Percentiles rank a stretch among this genome's conserved stretches.
These are phyloP conservation scores for Martensiomyces pterosporus DNA, from an alignment of 192 early-diverging fungal species.

Conservation along the genomic window DNA sequence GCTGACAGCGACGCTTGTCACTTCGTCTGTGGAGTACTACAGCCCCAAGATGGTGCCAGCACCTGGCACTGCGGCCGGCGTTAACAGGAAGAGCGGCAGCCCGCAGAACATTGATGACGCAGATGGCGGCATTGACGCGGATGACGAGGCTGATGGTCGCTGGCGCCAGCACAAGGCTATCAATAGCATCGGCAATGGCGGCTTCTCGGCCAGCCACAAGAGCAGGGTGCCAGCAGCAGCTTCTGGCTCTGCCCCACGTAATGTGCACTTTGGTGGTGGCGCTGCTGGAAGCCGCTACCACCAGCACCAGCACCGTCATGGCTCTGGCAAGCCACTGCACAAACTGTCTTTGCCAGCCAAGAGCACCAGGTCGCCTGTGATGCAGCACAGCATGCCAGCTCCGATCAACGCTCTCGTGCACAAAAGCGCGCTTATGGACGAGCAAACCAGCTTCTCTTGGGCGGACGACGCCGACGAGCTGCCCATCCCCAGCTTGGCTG, in stretches of 20 bases:
- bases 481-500: slow-evolving; percentile 34
- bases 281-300: too few relatives aligned
- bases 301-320: too few relatives aligned
- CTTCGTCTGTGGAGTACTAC: slow-evolving; percentile 46
- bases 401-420: slow-evolving; percentile 17
- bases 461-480: slow-evolving; percentile 50
- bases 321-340: too few relatives aligned
- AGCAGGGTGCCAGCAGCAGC: too few relatives aligned
- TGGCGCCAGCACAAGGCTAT: slow-evolving; percentile 3
- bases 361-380: not conserved
- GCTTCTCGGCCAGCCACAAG: too few relatives aligned
- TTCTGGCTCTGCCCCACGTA: not conserved
- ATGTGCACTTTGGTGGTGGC: slow-evolving; percentile 12
- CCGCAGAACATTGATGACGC: too few relatives aligned
- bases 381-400: slow-evolving; percentile 30
- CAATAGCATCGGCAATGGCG: not conserved
- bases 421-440: slow-evolving; percentile 8
- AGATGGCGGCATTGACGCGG: too few relatives aligned
- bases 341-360: slow-evolving; percentile 5
- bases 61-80: not conserved
- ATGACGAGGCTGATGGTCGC: slow-evolving; percentile 36
- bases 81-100: not conserved
- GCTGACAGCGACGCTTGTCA: slow-evolving; percentile 43
- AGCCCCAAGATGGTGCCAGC: slow-evolving; percentile 17
- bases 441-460: slow-evolving; percentile 41